Conservation (phyloP, 1,284 basidiomycete species). For the Marasmius fiardii region DNA sequence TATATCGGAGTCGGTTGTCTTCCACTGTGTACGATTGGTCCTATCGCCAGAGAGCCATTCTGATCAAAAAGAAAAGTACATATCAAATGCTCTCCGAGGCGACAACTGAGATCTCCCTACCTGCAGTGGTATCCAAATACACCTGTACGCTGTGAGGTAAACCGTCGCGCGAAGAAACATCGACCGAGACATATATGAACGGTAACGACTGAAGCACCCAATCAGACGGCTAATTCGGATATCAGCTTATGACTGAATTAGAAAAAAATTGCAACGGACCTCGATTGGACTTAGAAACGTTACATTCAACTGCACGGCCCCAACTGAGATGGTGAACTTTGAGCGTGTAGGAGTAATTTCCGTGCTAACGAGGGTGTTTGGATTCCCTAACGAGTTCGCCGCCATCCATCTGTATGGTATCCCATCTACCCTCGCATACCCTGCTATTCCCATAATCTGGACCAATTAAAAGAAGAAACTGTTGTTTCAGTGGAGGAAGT, state of each 20-base stretch:
- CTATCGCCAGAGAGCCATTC: constrained; percentile 10
- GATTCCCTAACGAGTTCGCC: not conserved
- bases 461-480: not conserved
- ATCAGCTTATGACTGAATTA: too few species aligned
- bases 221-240: constrained; percentile 4
- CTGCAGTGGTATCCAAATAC: constrained; percentile 10
- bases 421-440: constrained; percentile 9
- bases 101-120: not conserved
- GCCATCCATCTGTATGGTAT: constrained; percentile 9
- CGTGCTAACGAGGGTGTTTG: not conserved
- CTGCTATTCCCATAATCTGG: constrained; percentile 1
- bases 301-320: constrained; percentile 9
- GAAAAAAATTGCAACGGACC: not conserved
- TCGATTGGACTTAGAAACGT: constrained; percentile 14
- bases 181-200: constrained; percentile 11
- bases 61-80: not conserved
- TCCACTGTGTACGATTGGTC: constrained; percentile 5
- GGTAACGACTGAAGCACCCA: constrained; percentile 10
- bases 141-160: constrained; percentile 10
- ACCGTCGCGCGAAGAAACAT: constrained; percentile 5
- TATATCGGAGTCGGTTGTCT: not conserved
- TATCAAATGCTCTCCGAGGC: not conserved
- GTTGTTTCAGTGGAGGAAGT: not conserved
- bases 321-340: constrained; percentile 5
- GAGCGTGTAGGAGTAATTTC: constrained; percentile 11